Evolutionary conservation across 2,329 filamentous ascomycete genomes (phyloP).

Genomic region (Botrytis fabae): DNA sequence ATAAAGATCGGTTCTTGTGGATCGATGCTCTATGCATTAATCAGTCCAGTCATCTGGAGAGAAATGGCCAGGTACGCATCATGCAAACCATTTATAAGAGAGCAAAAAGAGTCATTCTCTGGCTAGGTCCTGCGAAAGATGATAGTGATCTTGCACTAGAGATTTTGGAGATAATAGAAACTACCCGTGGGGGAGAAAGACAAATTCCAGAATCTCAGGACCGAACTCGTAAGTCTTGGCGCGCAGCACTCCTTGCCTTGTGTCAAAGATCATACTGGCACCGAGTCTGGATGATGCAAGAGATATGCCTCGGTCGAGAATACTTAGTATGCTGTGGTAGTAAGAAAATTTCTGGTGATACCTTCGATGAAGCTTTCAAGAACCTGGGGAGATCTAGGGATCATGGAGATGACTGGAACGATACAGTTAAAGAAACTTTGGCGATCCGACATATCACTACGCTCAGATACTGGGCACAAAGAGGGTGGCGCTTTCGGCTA

Average conservation of each 20-base stretch:
- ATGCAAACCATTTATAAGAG: neutral
- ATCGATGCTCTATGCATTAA: neutral
- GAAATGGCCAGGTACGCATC: neutral
- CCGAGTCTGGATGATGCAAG: neutral
- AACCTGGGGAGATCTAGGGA: neutral
- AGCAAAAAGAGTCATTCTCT: neutral
- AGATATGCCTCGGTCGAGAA: neutral
- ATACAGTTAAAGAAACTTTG: neutral
- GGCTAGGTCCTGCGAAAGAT: neutral
- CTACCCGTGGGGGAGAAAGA: neutral
- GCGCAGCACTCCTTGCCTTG: neutral
- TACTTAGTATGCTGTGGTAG: neutral
- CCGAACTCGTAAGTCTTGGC: neutral
- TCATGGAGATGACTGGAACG: neutral
- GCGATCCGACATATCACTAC: neutral
- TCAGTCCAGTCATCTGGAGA: neutral
- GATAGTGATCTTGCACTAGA: neutral
- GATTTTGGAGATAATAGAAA: neutral
- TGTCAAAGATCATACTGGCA: neutral
- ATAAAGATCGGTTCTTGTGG: neutral
- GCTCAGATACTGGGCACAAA: neutral
- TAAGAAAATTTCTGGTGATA: neutral
- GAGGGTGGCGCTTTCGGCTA: neutral
- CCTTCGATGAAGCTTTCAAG: neutral
- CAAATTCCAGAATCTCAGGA: neutral